Base-by-base conservation (phyloP, 805 yeast genomes). In the Candida loeiensis region DNA sequence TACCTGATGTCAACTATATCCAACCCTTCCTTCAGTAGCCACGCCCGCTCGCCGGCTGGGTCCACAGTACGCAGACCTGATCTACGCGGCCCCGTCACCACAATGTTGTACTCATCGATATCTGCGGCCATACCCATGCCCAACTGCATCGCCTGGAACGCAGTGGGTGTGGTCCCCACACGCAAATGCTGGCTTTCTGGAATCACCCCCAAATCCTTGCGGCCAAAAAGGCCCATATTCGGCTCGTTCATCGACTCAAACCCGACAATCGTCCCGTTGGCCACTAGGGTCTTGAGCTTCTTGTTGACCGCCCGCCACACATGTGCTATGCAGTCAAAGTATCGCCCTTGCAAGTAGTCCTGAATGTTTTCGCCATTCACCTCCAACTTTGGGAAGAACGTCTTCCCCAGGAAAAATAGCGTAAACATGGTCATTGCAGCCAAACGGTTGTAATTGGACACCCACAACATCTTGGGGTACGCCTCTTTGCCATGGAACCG, bases 391-490 rank as follows among this genome's bases (percentile, higher is more conserved):
- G 97, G 96, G 24, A 91, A 86, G 61, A 80, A 85, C 12, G 68
- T 63, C 38, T 71, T 71, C 2, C 97, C 97, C 1, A 84, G 81
- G 62, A 85, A 89, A 54, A 90, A 90, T 50, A 87, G 57, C 0
- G 95, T 85, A 59, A 88, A 88, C 93, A 90, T 86, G 6, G 85
- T 80, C 45, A 78, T 75, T 25, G 84, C 70, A 2, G 88, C 95
- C 44, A 88, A 64, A 25, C 93, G 71, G 45, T 69, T 76, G 55
- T 89, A 88, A 59, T 90, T 90, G 1, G 96, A 80, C 0, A 95
- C 80, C 97, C 97, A 90, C 24, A 89, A 69, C 97, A 90, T 90
- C 51, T 85, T 84, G 5, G 89, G 88, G 56, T 76, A 85, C 33
- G 69, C 59, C 19, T 59, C 61, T 55, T 68, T 71, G 13, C 64